Base-by-base conservation (phyloP, 768 basidiomycete species). In the Harrya chromipes region DNA sequence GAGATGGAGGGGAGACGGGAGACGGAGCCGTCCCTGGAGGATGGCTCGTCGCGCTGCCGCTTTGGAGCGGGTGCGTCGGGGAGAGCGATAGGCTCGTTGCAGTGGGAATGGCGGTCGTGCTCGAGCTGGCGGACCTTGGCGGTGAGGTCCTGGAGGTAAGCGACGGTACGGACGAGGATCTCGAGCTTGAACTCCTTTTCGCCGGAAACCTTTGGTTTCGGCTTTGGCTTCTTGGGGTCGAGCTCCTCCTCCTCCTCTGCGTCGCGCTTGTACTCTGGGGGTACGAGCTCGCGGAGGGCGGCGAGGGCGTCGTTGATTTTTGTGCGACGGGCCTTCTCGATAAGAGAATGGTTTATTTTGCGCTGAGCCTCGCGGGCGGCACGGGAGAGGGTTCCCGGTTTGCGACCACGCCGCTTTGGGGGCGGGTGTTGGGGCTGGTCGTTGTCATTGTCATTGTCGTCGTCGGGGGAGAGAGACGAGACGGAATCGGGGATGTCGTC, bases 291-390 rank as follows among this genome's bases (percentile, higher is more conserved):
- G 53, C 85, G 81, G 39, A 97, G 70, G 2, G 84, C 81, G 3
- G 84, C 77, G 6, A 97, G 76, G 0, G 94, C 91, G 44, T 91
- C 86, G 63, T 98, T 98, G 56, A 98, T 97, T 78, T 97, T 97
- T 11, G 94, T 95, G 51, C 94, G 77, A 26, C 94, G 74, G 0
- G 94, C 83, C 63, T 94, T 90, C 72, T 98, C 94, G 64, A 98
- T 98, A 54, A 94, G 83, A 6, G 87, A 90, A 62, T 98, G 94
- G 69, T 97, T 97, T 31, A 91, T 81, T 66, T 94, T 92, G 45
- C 94, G 82, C 68, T 91, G 84, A 2, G 85, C 80, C 69, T 95
- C 93, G 40, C 94, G 78, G 26, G 87, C 87, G 13, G 80, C 79
- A 52, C 88, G 85, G 16, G 87, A 87, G 40, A 88, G 68, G 9